Evolutionary conservation across 2,329 filamentous ascomycete species (phyloP).

Genomic region (Paecilomyces dactylethromorphus): DNA sequence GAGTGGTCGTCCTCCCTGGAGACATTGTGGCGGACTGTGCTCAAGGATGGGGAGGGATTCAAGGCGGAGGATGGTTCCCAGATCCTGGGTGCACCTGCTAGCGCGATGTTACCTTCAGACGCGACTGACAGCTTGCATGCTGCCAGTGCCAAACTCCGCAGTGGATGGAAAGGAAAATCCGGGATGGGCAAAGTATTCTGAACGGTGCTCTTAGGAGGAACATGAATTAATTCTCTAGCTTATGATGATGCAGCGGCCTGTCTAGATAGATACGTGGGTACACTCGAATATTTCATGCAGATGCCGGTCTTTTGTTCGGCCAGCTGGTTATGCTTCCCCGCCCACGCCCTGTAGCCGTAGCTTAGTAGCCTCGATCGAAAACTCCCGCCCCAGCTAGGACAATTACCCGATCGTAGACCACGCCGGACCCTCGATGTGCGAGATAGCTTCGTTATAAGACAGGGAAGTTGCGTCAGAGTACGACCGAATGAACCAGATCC

Average conservation of each 20-base stretch:
- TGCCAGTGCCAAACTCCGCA: constrained; percentile 15
- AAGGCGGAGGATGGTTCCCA: constrained; percentile 34
- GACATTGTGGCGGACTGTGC: constrained; percentile 62
- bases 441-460: background rate
- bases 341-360: background rate
- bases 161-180: constrained; percentile 18
- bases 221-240: background rate
- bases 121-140: constrained; percentile 15
- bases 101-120: constrained; percentile 22
- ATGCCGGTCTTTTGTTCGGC: background rate
- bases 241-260: background rate
- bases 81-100: constrained; percentile 16
- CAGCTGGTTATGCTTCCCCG: background rate
- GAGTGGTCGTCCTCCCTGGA: constrained; percentile 66
- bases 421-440: background rate
- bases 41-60: constrained; percentile 70
- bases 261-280: background rate
- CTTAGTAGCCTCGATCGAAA: background rate
- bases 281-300: background rate
- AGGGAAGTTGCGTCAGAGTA: background rate
- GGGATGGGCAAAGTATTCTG: constrained; percentile 6
- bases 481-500: background rate
- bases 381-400: background rate
- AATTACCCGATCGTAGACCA: background rate
- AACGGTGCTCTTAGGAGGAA: background rate